Evolutionary conservation across 352 stramenopile species (phyloP).

Genomic region (Phytophthora pini): DNA sequence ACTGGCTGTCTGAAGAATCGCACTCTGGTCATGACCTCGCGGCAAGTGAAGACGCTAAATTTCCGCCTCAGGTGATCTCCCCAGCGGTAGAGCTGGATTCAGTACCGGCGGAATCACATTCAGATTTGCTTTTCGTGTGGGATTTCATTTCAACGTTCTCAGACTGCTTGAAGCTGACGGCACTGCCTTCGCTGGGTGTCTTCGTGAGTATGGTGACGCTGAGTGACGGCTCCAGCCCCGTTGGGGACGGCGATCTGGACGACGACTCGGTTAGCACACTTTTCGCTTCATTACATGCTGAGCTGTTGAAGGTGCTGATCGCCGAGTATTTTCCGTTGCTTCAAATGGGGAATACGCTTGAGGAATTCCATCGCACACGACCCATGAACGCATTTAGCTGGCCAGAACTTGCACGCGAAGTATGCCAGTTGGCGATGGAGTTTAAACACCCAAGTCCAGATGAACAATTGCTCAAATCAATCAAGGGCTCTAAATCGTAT

Average conservation of each 20-base stretch:
- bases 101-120: conserved; percentile 49
- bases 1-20: not conserved
- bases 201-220: conserved; percentile 66
- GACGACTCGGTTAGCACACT: conserved; percentile 53
- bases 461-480: conserved; percentile 74
- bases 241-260: conserved; percentile 56
- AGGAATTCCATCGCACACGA: conserved; percentile 76
- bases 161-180: conserved; percentile 60
- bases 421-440: conserved; percentile 79
- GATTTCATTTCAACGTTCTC: conserved; percentile 81
- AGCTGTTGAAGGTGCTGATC: conserved; percentile 59
- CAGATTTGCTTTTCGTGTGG: conserved; percentile 78
- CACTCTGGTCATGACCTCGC: conserved; percentile 3
- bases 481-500: conserved; percentile 79
- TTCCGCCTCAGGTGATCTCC: conserved; percentile 46
- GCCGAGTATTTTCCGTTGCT: conserved; percentile 74
- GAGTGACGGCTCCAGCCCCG: conserved; percentile 50
- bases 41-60: conserved; percentile 19
- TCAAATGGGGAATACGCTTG: conserved; percentile 70
- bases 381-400: conserved; percentile 83
- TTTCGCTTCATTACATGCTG: conserved; percentile 60
- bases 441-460: conserved; percentile 71
- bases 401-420: conserved; percentile 80
- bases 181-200: conserved; percentile 52
- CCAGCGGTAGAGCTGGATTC: conserved; percentile 43